A percentile compares a stretch with the other conserved stretches of the same genome.
Evolutionary conservation across 108 stramenopile species (phyloP).

Genomic region (Mediolabrus comicus): DNA sequence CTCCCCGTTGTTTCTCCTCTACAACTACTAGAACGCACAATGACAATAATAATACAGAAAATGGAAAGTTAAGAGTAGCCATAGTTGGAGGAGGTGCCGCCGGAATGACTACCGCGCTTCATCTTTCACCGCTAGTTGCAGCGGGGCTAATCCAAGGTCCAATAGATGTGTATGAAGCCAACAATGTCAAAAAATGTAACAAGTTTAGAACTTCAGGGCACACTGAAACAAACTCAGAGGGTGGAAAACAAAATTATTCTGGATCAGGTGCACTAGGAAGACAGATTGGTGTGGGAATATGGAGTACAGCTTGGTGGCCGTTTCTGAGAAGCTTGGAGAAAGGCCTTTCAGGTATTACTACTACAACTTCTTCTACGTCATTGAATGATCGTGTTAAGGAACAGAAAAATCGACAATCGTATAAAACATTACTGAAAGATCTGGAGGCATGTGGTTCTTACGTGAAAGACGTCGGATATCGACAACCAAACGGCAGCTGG

Average conservation of each 20-base stretch:
- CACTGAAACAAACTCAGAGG: not conserved
- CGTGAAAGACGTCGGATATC: slow-evolving; percentile 75
- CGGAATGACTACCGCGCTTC: slow-evolving; percentile 77
- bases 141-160: slow-evolving; percentile 64
- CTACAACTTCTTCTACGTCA: not conserved
- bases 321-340: slow-evolving; percentile 45
- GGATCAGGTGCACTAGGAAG: slow-evolving; percentile 46
- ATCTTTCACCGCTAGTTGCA: slow-evolving; percentile 74
- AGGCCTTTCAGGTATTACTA: not conserved
- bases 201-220: not conserved
- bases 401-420: slow-evolving; percentile 52
- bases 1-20: not conserved
- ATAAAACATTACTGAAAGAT: slow-evolving; percentile 49
- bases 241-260: slow-evolving; percentile 27
- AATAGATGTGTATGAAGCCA: slow-evolving; percentile 76
- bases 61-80: slow-evolving; percentile 56
- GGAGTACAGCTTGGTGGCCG: slow-evolving; percentile 78
- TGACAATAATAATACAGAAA: not conserved
- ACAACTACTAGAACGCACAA: not conserved
- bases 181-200: not conserved
- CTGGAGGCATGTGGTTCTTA: slow-evolving; percentile 52
- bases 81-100: slow-evolving; percentile 81
- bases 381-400: not conserved
- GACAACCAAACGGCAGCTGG: slow-evolving; percentile 80
- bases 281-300: slow-evolving; percentile 84